A percentile compares a stretch with the other conserved stretches of the same genome.
These are phyloP conservation scores for Dysphania ambrosioides DNA, from an alignment of 148 eudicot genomes.

Conservation along the genomic window DNA sequence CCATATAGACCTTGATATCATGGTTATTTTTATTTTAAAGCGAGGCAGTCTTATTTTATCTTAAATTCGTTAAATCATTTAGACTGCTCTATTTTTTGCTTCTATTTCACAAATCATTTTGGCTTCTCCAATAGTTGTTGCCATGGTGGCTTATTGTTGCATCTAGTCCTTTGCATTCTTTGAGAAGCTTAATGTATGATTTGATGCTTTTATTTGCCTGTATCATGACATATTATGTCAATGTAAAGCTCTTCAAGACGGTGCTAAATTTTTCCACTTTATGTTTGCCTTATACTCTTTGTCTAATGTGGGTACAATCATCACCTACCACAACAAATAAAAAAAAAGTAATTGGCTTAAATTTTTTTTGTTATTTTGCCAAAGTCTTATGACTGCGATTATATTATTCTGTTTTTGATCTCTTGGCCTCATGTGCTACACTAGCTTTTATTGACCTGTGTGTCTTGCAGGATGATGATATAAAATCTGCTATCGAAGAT, in stretches of 20 bases:
- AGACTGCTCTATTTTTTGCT: background rate
- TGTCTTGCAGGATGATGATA: constrained; percentile 74
- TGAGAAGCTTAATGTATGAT: background rate
- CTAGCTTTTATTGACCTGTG: constrained; percentile 2
- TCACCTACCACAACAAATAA: background rate
- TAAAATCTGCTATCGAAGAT: constrained; percentile 85
- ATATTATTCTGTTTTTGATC: background rate
- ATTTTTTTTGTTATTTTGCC: background rate
- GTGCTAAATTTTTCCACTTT: background rate
- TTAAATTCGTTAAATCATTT: background rate
- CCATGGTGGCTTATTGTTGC: background rate
- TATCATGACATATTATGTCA: background rate
- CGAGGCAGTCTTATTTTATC: background rate
- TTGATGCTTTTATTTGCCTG: background rate
- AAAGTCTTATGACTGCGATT: background rate
- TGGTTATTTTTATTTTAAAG: too few relatives aligned
- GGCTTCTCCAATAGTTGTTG: background rate
- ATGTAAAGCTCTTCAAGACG: background rate
- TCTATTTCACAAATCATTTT: background rate
- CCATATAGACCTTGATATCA: background rate
- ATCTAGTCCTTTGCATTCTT: background rate
- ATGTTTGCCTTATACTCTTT: background rate
- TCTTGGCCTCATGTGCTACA: background rate
- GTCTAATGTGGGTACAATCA: background rate
- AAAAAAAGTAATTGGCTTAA: background rate